Percentiles rank a stretch among this genome's conserved stretches.
These are phyloP conservation scores for Citrus mangshanensis DNA, from an alignment of 345 rosid genomes.

Conservation along the genomic window DNA sequence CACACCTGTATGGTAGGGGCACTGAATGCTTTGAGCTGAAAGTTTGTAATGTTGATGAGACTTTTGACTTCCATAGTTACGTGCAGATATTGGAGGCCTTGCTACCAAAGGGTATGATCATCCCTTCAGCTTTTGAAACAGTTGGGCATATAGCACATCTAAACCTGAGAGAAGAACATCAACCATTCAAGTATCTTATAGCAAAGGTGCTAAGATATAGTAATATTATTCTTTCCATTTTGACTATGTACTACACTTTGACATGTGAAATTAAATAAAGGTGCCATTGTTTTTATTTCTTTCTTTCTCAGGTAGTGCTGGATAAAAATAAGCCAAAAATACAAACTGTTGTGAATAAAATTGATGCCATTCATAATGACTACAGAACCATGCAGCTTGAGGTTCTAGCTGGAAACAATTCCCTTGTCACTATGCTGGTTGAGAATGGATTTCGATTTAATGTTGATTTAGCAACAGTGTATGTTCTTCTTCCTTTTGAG, in stretches of 20 bases:
- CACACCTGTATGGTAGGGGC: not conserved
- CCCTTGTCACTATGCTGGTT: constrained; percentile 79
- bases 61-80: constrained; percentile 5
- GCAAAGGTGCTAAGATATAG: constrained; percentile 54
- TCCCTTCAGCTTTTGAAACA: constrained; percentile 90
- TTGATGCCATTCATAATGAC: constrained; percentile 67
- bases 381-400: constrained; percentile 90
- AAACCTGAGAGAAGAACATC: constrained; percentile 74
- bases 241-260: not conserved
- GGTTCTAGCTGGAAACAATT: constrained; percentile 88
- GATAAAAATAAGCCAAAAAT: constrained; percentile 92
- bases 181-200: constrained; percentile 61
- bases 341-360: constrained; percentile 88
- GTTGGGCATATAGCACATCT: constrained; percentile 89
- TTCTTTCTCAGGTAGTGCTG: constrained; percentile 60
- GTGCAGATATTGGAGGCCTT: constrained; percentile 79
- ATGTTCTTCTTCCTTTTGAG: constrained; percentile 26
- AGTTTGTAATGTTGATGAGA: constrained; percentile 5
- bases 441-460: constrained; percentile 87
- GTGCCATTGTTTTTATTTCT: not conserved
- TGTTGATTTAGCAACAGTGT: constrained; percentile 88
- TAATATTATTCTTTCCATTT: not conserved
- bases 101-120: constrained; percentile 62
- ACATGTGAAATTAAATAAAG: constrained; percentile 3
- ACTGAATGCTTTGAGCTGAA: not conserved